Conservation (phyloP, 305 asterid species). For the Rubia balearica region DNA sequence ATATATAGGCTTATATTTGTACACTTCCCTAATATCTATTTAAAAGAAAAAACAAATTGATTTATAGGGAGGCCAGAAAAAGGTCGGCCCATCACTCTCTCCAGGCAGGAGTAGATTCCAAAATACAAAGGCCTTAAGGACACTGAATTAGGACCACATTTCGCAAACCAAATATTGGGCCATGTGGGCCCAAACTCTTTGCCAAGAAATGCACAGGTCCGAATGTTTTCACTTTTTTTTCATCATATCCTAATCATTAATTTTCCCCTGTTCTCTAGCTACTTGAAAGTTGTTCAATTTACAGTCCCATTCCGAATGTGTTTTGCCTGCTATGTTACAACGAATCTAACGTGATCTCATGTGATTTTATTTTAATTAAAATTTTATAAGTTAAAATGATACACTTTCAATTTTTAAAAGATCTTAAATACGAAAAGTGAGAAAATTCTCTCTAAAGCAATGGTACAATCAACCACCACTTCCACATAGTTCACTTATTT, state of each 20-base stretch:
- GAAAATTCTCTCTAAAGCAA: too few relatives aligned
- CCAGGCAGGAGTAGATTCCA: background rate
- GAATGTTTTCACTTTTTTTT: slow-evolving; percentile 4
- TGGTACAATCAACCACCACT: too few relatives aligned
- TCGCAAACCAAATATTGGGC: background rate
- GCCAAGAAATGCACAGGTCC: background rate
- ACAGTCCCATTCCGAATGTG: background rate
- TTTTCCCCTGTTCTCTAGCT: background rate
- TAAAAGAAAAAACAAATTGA: too few relatives aligned
- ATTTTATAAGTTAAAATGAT: too few relatives aligned
- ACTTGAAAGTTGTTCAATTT: background rate
- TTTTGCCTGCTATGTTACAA: background rate
- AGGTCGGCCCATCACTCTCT: background rate
- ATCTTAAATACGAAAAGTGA: too few relatives aligned
- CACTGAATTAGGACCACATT: background rate
- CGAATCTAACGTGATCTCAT: too few relatives aligned
- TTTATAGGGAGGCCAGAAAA: too few relatives aligned
- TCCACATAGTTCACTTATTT: too few relatives aligned
- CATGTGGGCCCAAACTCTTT: background rate
- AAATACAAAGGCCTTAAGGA: background rate
- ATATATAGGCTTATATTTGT: too few relatives aligned
- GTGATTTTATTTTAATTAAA: too few relatives aligned
- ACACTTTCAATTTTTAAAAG: too few relatives aligned
- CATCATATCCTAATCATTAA: background rate
- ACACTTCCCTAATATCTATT: too few relatives aligned